These are phyloP conservation scores for Phyllosticta citrichinensis DNA, from an alignment of 2,329 filamentous ascomycete species.

Conservation along the genomic window DNA sequence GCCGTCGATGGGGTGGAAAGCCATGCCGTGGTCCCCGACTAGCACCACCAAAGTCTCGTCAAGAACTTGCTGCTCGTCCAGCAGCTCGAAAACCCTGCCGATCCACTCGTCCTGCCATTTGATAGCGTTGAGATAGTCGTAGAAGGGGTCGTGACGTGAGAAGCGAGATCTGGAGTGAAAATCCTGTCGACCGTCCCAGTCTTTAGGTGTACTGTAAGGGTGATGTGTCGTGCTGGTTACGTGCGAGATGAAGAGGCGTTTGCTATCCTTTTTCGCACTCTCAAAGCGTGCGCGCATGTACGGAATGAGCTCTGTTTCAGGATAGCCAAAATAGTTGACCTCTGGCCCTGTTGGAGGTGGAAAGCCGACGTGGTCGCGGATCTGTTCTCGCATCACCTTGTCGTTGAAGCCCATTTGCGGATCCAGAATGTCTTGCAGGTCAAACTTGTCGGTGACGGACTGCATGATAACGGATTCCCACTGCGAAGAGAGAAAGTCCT, in stretches of 20 bases:
- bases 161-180: not conserved
- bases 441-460: slow-evolving; percentile 30
- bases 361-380: slow-evolving; percentile 16
- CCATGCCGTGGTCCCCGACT: slow-evolving; percentile 32
- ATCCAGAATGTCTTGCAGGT: slow-evolving; percentile 27
- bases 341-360: slow-evolving; percentile 17
- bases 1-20: slow-evolving; percentile 31
- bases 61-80: slow-evolving; percentile 35
- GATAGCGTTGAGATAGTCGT: slow-evolving; percentile 35
- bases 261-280: slow-evolving; percentile 19
- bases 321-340: slow-evolving; percentile 36
- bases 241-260: slow-evolving; percentile 28
- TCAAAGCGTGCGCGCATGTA: slow-evolving; percentile 28
- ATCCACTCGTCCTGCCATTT: slow-evolving; percentile 33
- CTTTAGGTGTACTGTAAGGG: slow-evolving; percentile 30
- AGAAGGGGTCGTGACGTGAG: slow-evolving; percentile 14
- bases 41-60: slow-evolving; percentile 38
- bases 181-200: slow-evolving; percentile 8
- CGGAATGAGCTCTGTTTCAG: slow-evolving; percentile 32
- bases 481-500: slow-evolving; percentile 4
- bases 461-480: slow-evolving; percentile 21
- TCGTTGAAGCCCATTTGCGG: slow-evolving; percentile 27
- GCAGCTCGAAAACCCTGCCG: slow-evolving; percentile 28
- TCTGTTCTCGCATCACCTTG: not conserved
- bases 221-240: slow-evolving; percentile 34